Base-by-base conservation (phyloP, 192 early-diverging fungal genomes). In the Pilaira anomala region DNA sequence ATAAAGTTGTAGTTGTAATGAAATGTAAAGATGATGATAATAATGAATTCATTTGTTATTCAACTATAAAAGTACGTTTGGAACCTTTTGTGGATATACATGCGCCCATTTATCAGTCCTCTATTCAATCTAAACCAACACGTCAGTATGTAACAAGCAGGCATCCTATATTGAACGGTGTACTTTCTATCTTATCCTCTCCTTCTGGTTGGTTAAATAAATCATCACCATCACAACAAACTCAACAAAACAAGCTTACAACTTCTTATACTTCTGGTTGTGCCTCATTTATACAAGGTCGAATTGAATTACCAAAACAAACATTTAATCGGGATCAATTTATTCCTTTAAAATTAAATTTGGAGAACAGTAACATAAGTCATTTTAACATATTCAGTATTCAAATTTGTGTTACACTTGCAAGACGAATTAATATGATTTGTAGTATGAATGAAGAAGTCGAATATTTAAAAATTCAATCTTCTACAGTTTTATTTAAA, bases 401-500 rank as follows among this genome's bases (percentile, higher is more conserved):
- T 28, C 28, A 55, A 55, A 55, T 30, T 3, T n/a, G 30, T 14
- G 30, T 55, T 18, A n/a, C n/a, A 55, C 53, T 55, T 19, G 53
- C 19, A 1, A 28, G 29, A 55, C 53, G 53, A 0, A 55, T 55
- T 9, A 55, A 55, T 1, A 55, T 55, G 53, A n/a, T 19, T 9
- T 55, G 53, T 18, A 55, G 30, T 36, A 21, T 55, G 19, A 30
- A 30, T 9, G 53, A 55, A 55, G 53, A 55, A 55, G 53, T 55
- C 0, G 53, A 55, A 29, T 26, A 16, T 9, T 33, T 7, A 8
- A 30, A 6, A 33, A 11, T 55, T 11, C n/a, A 55, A 4, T 55
- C 53, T 18, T 11, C 28, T 8, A n/a, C n/a, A 36, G n/a, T 33
- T 9, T 18, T 55, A 16, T 8, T 36, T 9, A n/a, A 55, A 19